These are phyloP conservation scores for Phytophthora syringae DNA, from an alignment of 352 stramenopile species.

Conservation along the genomic window DNA sequence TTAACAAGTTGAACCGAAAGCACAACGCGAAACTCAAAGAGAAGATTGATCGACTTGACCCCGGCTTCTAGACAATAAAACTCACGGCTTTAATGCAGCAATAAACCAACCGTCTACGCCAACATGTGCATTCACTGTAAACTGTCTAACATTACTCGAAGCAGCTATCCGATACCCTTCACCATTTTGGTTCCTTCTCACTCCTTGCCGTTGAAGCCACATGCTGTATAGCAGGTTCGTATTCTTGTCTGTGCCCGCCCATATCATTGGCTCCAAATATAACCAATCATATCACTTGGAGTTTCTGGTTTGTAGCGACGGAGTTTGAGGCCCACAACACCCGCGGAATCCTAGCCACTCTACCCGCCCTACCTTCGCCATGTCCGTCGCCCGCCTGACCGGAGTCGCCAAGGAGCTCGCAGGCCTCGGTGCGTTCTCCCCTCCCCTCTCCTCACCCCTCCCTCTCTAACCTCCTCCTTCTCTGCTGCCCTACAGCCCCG, in stretches of 20 bases:
- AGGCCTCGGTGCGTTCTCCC: constrained; percentile 47
- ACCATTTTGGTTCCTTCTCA: too few species aligned
- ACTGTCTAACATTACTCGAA: too few species aligned
- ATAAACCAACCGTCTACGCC: too few species aligned
- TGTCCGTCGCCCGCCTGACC: constrained; percentile 43
- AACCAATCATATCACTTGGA: neutral
- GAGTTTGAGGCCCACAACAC: neutral
- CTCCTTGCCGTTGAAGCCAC: too few species aligned
- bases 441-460: neutral
- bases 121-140: too few species aligned
- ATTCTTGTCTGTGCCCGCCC: neutral
- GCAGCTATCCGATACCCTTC: too few species aligned
- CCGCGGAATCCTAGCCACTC: constrained; percentile 20
- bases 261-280: constrained; percentile 9
- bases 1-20: neutral
- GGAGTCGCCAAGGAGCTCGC: constrained; percentile 63
- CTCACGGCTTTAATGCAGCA: too few species aligned
- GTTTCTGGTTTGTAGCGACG: neutral
- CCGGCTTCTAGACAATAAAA: too few species aligned
- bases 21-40: neutral
- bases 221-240: too few species aligned
- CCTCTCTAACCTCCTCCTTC: neutral
- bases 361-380: constrained; percentile 3
- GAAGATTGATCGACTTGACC: too few species aligned
- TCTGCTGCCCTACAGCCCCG: constrained; percentile 29